phyloP scores from a whole-genome alignment of 352 stramenopile species.

The Globisporangium paddicum region DNA sequence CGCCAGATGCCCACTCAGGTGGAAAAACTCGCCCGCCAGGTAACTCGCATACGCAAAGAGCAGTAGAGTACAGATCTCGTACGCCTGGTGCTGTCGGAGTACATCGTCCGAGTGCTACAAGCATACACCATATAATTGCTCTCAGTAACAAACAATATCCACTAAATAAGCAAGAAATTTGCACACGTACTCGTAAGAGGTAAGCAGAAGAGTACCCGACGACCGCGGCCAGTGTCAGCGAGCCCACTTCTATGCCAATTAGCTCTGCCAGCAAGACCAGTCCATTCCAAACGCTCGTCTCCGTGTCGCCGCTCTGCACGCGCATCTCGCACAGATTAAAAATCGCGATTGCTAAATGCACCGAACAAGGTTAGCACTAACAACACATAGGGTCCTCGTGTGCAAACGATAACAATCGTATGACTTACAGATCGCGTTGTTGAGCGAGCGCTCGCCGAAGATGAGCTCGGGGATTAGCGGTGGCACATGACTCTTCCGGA shows the following conservation, averaged over 20 bases:
- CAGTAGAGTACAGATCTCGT: conserved; percentile 66
- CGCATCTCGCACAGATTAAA: conserved; percentile 64
- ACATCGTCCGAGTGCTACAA: conserved; percentile 34
- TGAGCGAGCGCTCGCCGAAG: conserved; percentile 91
- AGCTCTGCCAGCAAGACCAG: conserved; percentile 36
- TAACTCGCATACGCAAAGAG: conserved; percentile 38
- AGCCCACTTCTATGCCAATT: conserved; percentile 46
- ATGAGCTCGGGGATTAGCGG: conserved; percentile 91
- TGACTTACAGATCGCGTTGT: conserved; percentile 71
- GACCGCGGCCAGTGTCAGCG: conserved; percentile 34
- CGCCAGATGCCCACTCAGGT: conserved; percentile 72
- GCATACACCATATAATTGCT: neutral
- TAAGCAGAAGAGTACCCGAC: conserved; percentile 39
- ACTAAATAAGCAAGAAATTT: too few species aligned
- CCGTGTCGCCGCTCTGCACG: conserved; percentile 42
- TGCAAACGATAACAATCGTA: neutral
- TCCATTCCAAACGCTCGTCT: conserved; percentile 32
- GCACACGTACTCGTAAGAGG: conserved; percentile 38
- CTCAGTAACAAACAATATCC: neutral
- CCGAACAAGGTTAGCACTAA: neutral
- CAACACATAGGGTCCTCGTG: too few species aligned
- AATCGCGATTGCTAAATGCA: conserved; percentile 55
- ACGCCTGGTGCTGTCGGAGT: conserved; percentile 48
- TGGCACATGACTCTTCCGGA: conserved; percentile 74
- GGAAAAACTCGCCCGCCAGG: conserved; percentile 26